Evolutionary conservation across 2,329 filamentous ascomycete species (phyloP), one percentile per base, ranked within the genome.

Genomic region (Sclerotinia minor): DNA sequence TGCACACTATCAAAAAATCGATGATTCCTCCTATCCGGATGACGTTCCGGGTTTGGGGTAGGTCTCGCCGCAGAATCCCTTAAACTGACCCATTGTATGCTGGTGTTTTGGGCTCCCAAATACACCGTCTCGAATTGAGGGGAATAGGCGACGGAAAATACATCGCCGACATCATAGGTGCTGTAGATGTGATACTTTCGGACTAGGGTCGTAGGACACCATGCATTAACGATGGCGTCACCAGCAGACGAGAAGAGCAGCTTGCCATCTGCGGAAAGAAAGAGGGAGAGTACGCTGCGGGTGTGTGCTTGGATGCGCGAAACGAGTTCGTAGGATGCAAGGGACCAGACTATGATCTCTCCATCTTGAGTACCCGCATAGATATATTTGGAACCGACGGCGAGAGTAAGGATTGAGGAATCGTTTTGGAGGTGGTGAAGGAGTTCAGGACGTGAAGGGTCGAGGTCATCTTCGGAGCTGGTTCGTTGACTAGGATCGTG

Each of bases 1-100:
- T 94, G 89, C 0, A 94, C 93, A 64, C 94, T 97, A 79, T 98
- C 94, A 76, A 97, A 98, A 81, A 98, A 98, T 32, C 91, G 86
- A 78, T 97, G 92, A 70, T 91, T 90, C 50, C 92, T 85, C 69
- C 89, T 85, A 45, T 90, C 89, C 0, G 91, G 91, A 72, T 94
- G 92, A 53, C 86, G 86, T 13, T 86, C 83, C 11, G 87, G 88
- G 69, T 87, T 87, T 64, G 85, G 87, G 5, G 82, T 80, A 24
- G 85, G 90, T 72, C 84, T 81, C 29, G 83, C 80, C 41, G 83
- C 82, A 32, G 87, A 84, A 71, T 92, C 86, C 73, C 86, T 86
- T 67, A 97, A 81, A 71, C 89, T 85, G 73, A 92, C 91, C 95
- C 95, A 99, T 83, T 97, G 94, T 64, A 97, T 95, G 50, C 90